Conservation (phyloP, 2,329 filamentous ascomycete genomes). For the Endocalyx cinctus region DNA sequence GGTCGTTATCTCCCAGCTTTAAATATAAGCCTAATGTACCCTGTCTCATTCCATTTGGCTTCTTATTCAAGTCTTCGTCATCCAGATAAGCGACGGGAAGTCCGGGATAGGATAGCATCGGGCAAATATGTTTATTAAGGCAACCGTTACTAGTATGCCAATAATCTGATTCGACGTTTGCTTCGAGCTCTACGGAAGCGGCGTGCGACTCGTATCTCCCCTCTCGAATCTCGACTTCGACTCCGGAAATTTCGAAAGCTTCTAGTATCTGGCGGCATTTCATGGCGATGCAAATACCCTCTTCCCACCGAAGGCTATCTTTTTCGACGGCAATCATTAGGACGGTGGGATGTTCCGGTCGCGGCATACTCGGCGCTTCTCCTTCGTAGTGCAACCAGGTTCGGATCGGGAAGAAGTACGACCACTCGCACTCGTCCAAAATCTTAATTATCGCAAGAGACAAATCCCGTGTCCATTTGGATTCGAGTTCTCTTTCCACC, state of each 20-base stretch:
- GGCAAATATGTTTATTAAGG: neutral
- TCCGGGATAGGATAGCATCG: constrained; percentile 1
- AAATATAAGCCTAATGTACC: constrained; percentile 4
- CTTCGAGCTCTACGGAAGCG: constrained; percentile 1
- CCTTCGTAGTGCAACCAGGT: neutral
- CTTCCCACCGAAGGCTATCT: constrained; percentile 4
- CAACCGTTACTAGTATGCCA: too few species aligned
- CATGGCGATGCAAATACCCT: constrained; percentile 4
- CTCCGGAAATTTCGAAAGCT: neutral
- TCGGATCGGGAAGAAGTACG: constrained; percentile 4
- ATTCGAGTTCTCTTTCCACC: constrained; percentile 1
- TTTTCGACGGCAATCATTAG: constrained; percentile 6
- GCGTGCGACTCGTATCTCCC: neutral
- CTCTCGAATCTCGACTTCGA: constrained; percentile 7
- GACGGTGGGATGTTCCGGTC: neutral
- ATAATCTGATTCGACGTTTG: neutral
- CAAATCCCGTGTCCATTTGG: neutral
- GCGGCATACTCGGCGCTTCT: neutral
- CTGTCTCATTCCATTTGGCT: neutral
- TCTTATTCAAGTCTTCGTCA: too few species aligned
- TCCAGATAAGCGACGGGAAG: constrained; percentile 1
- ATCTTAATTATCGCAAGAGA: neutral
- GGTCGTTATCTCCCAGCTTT: constrained; percentile 1
- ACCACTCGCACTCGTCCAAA: constrained; percentile 2
- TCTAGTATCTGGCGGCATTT: constrained; percentile 5